Base-by-base conservation (phyloP, 345 rosid species). In the Gossypium rotundifolium region DNA sequence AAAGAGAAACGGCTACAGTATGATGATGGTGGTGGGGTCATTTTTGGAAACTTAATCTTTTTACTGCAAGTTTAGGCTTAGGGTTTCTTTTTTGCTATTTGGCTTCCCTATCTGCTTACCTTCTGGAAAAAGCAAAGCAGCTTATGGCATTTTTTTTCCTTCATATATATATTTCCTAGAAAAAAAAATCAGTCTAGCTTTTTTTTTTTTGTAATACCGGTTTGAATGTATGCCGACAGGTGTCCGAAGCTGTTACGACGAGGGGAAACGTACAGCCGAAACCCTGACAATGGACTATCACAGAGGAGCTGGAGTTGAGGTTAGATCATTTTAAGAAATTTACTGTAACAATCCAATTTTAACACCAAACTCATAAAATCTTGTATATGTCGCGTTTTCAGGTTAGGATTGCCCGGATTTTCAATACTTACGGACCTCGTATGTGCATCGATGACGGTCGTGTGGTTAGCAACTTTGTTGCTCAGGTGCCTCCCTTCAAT, bases 391-490 rank as follows among this genome's bases (percentile, higher is more conserved):
- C 0, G 1, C 8, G 20, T 13, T 71, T 84, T 4, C 93, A 94
- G 97, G 98, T 93, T 48, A 90, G 99, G 74, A 95, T 95, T 83
- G 99, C 99, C 27, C 83, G 98, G 67, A 95, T 93, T 71, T 95
- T 95, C 81, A 93, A 91, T 75, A 95, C 99, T 0, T 95, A 93
- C 42, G 99, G 99, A 22, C 99, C 99, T 18, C 87, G 99, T 20
- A 95, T 95, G 99, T 93, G 99, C 86, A 93, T 95, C 10, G 99
- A 95, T 59, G 99, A 95, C 51, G 99, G 99, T 68, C 98, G 97
- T 73, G 99, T 95, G 62, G 99, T 95, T 65, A 95, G 99, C 80
- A 95, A 95, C 74, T 95, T 95, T 68, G 99, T 93, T 79, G 98
- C 99, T 20, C 98, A 95, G 98, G 99, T 92, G 53, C 73, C 40